These are phyloP conservation scores for Alectoria sarmentosa DNA, from an alignment of 495 filamentous ascomycete genomes.

Conservation along the genomic window DNA sequence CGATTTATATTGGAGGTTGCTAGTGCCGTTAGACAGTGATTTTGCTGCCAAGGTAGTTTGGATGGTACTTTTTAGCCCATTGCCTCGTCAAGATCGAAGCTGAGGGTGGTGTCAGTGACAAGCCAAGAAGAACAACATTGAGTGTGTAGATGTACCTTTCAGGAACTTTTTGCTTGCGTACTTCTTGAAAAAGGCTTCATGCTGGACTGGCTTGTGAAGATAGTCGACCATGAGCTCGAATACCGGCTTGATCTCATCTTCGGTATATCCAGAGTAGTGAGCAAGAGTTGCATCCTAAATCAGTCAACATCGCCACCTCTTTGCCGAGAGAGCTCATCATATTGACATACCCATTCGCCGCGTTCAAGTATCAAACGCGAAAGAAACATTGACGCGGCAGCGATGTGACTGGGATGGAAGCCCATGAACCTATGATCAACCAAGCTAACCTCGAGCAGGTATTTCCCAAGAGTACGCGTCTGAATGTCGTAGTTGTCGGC, in stretches of 20 bases:
- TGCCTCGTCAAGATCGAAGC: conserved; percentile 85
- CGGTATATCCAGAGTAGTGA: conserved; percentile 88
- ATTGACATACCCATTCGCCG: conserved; percentile 73
- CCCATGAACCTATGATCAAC: conserved; percentile 88
- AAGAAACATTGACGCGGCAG: conserved; percentile 91
- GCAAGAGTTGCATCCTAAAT: conserved; percentile 74
- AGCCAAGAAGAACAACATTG: too few species aligned
- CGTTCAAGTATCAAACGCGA: conserved; percentile 81
- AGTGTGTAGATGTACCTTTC: conserved; percentile 57
- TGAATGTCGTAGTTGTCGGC: conserved; percentile 98
- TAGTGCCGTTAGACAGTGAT: neutral
- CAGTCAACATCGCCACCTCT: conserved; percentile 24
- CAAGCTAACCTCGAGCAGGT: conserved; percentile 95
- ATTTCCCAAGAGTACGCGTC: conserved; percentile 93
- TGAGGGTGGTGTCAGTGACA: conserved; percentile 36
- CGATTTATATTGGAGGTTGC: conserved; percentile 8
- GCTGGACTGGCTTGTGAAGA: conserved; percentile 74
- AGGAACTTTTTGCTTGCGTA: conserved; percentile 98
- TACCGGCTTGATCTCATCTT: conserved; percentile 87
- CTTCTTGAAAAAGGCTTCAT: conserved; percentile 99
- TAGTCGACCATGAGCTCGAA: conserved; percentile 95
- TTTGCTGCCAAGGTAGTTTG: conserved; percentile 30
- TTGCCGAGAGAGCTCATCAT: conserved; percentile 2
- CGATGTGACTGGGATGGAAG: conserved; percentile 79
- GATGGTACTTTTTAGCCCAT: conserved; percentile 77